Conservation (phyloP, 2,329 filamentous ascomycete genomes). For the Sporothrix brunneoviolacea region DNA sequence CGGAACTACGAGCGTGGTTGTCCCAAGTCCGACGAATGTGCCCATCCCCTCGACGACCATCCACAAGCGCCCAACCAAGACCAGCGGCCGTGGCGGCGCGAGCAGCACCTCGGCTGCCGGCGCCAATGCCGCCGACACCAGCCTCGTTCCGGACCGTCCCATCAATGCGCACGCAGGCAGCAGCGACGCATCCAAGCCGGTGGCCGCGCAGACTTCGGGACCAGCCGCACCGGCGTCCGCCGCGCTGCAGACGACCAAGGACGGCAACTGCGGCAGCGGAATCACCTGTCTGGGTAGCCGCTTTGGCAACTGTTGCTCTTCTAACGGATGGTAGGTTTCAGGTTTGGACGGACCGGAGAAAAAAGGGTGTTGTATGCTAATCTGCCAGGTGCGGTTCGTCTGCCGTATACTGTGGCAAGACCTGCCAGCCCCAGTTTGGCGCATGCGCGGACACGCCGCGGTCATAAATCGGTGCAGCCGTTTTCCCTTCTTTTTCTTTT, state of each 20-base stretch:
- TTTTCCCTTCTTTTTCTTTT: too few species aligned
- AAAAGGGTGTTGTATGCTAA: too few species aligned
- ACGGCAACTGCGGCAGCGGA: slow-evolving; percentile 15
- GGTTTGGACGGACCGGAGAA: slow-evolving; percentile 11
- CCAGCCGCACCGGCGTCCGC: neutral
- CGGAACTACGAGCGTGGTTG: too few species aligned
- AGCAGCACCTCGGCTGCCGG: neutral
- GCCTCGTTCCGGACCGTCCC: slow-evolving; percentile 2
- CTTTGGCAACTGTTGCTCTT: slow-evolving; percentile 16
- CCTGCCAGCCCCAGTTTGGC: slow-evolving; percentile 12
- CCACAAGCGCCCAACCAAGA: neutral
- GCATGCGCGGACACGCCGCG: slow-evolving; percentile 7
- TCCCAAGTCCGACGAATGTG: neutral
- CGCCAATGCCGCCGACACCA: neutral
- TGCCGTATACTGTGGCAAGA: slow-evolving; percentile 14
- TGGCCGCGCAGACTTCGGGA: too few species aligned
- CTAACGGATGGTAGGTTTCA: too few species aligned
- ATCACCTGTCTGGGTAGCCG: slow-evolving; percentile 9
- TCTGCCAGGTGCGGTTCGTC: too few species aligned
- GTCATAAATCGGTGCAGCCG: too few species aligned
- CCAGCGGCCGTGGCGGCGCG: neutral
- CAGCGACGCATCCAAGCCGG: too few species aligned
- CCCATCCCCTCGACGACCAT: slow-evolving; percentile 8
- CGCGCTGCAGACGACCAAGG: neutral
- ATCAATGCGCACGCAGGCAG: neutral